phyloP scores from a whole-genome alignment of 108 stramenopile species.

The Nannochloropsis gaditana region DNA sequence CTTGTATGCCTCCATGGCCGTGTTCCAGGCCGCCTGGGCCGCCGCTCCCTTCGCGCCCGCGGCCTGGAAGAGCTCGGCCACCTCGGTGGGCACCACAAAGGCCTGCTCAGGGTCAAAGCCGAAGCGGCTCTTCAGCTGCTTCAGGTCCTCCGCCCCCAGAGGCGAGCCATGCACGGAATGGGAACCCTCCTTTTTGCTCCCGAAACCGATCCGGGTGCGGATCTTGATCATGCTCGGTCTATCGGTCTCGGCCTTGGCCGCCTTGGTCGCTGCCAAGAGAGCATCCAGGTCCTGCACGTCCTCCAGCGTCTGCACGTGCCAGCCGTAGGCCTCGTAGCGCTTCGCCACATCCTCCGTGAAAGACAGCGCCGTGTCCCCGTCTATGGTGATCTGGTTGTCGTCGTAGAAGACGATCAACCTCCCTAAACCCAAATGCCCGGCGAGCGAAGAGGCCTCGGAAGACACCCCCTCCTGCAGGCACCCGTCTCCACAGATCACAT shows the following conservation, averaged over 20 bases:
- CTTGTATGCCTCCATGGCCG: constrained; percentile 63
- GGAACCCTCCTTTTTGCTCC: constrained; percentile 72
- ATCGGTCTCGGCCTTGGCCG: constrained; percentile 68
- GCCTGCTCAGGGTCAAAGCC: constrained; percentile 85
- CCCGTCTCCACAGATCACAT: constrained; percentile 95
- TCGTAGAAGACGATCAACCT: constrained; percentile 94
- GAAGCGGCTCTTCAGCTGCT: constrained; percentile 77
- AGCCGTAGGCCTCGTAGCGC: constrained; percentile 93
- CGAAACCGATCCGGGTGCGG: constrained; percentile 83
- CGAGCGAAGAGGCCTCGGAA: constrained; percentile 78
- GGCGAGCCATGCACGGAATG: constrained; percentile 82
- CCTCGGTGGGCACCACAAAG: constrained; percentile 85
- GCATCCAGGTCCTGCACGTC: constrained; percentile 64
- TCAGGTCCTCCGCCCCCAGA: constrained; percentile 78
- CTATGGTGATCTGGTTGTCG: constrained; percentile 97
- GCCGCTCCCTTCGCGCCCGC: constrained; percentile 44
- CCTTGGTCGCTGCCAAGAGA: constrained; percentile 69
- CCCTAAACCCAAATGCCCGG: constrained; percentile 90
- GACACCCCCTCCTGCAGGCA: constrained; percentile 95
- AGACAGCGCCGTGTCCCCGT: constrained; percentile 76
- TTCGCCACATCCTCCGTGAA: constrained; percentile 92
- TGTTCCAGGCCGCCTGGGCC: constrained; percentile 60
- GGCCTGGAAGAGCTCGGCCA: constrained; percentile 71
- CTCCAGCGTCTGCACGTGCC: constrained; percentile 81
- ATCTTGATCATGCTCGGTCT: constrained; percentile 88